phyloP scores from a whole-genome alignment of 805 yeast genomes.

The Ogataea zsoltii region DNA sequence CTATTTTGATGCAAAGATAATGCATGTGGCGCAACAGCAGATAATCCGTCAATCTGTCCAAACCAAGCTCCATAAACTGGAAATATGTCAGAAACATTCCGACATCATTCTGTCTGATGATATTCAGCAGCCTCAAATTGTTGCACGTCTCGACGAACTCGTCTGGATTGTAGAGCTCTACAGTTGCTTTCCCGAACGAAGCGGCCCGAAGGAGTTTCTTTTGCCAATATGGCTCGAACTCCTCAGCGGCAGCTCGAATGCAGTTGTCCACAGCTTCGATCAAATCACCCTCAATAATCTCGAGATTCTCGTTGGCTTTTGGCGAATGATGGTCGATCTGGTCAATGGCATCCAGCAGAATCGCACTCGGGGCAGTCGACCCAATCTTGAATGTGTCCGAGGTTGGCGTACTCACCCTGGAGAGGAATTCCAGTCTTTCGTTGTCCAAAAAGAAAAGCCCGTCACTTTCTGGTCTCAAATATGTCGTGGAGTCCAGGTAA shows the following conservation, averaged over 20 bases:
- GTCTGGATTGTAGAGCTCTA: conserved; percentile 56
- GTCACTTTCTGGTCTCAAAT: conserved; percentile 56
- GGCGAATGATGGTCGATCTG: conserved; percentile 69
- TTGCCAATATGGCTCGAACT: conserved; percentile 78
- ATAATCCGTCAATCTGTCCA: conserved; percentile 55
- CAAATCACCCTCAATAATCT: conserved; percentile 50
- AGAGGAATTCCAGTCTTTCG: conserved; percentile 57
- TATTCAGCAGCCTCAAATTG: conserved; percentile 65
- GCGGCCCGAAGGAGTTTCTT: conserved; percentile 79
- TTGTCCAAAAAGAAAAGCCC: conserved; percentile 70
- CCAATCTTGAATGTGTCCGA: conserved; percentile 77
- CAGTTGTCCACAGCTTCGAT: conserved; percentile 68
- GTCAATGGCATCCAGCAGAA: conserved; percentile 75
- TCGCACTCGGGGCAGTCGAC: conserved; percentile 78
- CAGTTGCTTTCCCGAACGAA: conserved; percentile 75
- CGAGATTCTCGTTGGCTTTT: conserved; percentile 75
- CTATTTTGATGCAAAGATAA: conserved; percentile 61
- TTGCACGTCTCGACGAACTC: conserved; percentile 64
- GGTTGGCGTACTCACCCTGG: conserved; percentile 59
- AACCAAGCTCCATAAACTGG: conserved; percentile 53
- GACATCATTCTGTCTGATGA: conserved; percentile 60
- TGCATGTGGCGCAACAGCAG: conserved; percentile 61
- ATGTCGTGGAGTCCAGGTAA: conserved; percentile 45
- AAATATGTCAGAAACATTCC: conserved; percentile 67
- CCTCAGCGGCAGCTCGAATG: conserved; percentile 72